phyloP scores from a whole-genome alignment of 2,329 filamentous ascomycete genomes.

The Raffaelea arxii region DNA sequence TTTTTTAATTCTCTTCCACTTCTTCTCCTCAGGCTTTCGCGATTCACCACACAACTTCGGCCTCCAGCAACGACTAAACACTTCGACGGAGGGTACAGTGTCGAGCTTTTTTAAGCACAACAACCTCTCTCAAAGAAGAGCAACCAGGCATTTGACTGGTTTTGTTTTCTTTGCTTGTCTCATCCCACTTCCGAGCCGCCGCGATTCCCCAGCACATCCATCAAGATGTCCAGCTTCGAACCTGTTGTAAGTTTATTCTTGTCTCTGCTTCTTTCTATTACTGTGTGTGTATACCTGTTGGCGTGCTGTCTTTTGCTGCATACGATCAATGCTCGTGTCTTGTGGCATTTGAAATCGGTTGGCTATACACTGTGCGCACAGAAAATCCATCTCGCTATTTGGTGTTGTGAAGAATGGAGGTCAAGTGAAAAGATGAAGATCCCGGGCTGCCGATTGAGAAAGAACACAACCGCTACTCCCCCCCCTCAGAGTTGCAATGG shows the following conservation, averaged over 20 bases:
- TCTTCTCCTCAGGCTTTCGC: too few species aligned
- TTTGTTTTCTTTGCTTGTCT: constrained; percentile 6
- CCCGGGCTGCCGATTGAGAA: too few species aligned
- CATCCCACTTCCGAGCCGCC: neutral
- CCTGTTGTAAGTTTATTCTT: constrained; percentile 50
- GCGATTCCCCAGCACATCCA: constrained; percentile 7
- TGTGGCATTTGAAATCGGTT: neutral
- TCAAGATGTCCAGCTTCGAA: constrained; percentile 61
- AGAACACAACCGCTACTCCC: too few species aligned
- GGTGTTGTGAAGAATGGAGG: too few species aligned
- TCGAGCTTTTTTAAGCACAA: neutral
- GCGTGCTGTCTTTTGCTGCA: too few species aligned
- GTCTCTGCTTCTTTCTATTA: constrained; percentile 6
- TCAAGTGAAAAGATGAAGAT: too few species aligned
- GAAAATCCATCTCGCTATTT: too few species aligned
- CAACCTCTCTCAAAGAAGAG: constrained; percentile 1
- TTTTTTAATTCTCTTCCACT: too few species aligned
- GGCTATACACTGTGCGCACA: too few species aligned
- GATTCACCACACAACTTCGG: constrained; percentile 8
- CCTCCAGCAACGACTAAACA: constrained; percentile 7
- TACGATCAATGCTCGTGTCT: too few species aligned
- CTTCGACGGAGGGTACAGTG: constrained; percentile 7
- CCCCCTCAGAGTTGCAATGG: too few species aligned
- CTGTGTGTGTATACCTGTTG: too few species aligned
- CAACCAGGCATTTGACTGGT: constrained; percentile 5